phyloP scores from a whole-genome alignment of 345 rosid genomes.

The Aquilaria malaccensis region DNA sequence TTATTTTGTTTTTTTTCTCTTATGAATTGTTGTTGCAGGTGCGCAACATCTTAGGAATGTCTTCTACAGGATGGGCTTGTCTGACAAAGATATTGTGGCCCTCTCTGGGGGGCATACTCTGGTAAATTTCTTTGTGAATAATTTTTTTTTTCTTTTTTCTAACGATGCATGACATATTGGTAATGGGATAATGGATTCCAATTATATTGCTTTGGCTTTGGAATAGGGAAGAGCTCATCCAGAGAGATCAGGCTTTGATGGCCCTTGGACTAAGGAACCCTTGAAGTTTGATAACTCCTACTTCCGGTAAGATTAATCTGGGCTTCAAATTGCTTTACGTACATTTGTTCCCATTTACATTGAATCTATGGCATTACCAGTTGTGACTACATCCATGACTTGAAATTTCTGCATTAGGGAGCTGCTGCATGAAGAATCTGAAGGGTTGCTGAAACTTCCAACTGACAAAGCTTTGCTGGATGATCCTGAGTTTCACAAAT shows the following conservation, averaged over 20 bases:
- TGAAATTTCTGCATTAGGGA: constrained; percentile 33
- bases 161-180: too few relatives aligned
- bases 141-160: neutral
- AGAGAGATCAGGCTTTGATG: constrained; percentile 94
- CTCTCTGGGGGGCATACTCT: constrained; percentile 51
- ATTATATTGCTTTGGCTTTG: constrained; percentile 13
- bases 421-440: constrained; percentile 64
- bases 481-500: constrained; percentile 57
- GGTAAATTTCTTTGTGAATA: constrained; percentile 15
- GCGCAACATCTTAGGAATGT: constrained; percentile 67
- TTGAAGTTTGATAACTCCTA: constrained; percentile 90
- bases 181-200: neutral
- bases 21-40: constrained; percentile 34
- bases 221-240: constrained; percentile 84
- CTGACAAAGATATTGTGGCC: constrained; percentile 87
- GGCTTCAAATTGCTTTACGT: neutral
- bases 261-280: constrained; percentile 95
- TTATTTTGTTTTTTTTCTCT: neutral
- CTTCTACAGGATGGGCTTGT: constrained; percentile 83
- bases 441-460: constrained; percentile 83
- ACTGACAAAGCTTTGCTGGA: constrained; percentile 71
- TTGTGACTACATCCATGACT: neutral
- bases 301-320: constrained; percentile 55
- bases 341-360: neutral
- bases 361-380: neutral